A percentile compares a stretch with the other conserved stretches of the same genome.
phyloP scores from a whole-genome alignment of 1,139 yeast genomes.

The Magnusiomyces tetraspermus region DNA sequence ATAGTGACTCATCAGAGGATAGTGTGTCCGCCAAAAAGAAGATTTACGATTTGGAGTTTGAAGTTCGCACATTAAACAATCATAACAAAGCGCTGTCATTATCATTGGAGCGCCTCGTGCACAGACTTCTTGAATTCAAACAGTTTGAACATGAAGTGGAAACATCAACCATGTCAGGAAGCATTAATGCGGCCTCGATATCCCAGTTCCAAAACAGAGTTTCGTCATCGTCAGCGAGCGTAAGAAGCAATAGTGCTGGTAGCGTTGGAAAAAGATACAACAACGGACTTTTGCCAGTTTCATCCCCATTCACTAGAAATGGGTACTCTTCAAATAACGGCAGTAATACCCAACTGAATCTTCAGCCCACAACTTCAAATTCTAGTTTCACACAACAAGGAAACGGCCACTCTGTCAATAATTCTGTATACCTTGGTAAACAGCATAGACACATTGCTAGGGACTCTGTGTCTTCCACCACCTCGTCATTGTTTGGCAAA shows the following conservation, averaged over 20 bases:
- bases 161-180: conserved; percentile 11
- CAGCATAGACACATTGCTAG: background rate
- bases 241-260: conserved; percentile 3
- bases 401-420: background rate
- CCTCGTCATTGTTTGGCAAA: background rate
- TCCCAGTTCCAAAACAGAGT: conserved; percentile 26
- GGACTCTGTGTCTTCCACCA: conserved; percentile 9
- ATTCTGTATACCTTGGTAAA: background rate
- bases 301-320: background rate
- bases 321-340: conserved; percentile 6
- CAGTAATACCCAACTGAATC: background rate
- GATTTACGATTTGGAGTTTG: conserved; percentile 9
- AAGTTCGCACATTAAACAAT: conserved; percentile 1
- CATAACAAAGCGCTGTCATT: conserved; percentile 13
- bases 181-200: conserved; percentile 21
- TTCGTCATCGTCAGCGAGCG: conserved; percentile 7
- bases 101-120: conserved; percentile 28
- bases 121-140: conserved; percentile 27
- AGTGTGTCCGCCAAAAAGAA: conserved; percentile 4
- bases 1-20: conserved; percentile 1
- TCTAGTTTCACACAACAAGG: background rate
- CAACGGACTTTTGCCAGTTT: conserved; percentile 1
- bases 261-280: background rate
- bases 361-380: background rate
- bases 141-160: conserved; percentile 28